These are phyloP conservation scores for Trichothecium sympodiale DNA, from an alignment of 2,329 filamentous ascomycete species.

Conservation along the genomic window DNA sequence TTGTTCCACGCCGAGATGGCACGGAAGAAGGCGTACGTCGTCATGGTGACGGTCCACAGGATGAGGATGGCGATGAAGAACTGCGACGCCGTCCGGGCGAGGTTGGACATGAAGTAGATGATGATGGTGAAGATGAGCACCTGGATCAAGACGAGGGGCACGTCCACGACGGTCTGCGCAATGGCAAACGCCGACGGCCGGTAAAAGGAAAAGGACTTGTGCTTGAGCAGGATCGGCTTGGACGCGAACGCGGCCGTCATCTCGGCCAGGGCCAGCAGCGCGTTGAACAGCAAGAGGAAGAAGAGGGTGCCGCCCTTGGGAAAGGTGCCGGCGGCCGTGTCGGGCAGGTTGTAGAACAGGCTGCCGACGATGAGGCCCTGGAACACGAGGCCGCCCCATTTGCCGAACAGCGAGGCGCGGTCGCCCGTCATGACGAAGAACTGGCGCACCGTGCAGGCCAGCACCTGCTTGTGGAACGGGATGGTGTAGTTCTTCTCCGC, in stretches of 20 bases:
- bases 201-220: constrained; percentile 61
- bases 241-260: constrained; percentile 53
- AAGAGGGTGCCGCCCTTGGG: constrained; percentile 35
- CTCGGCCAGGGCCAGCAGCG: constrained; percentile 64
- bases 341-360: constrained; percentile 60
- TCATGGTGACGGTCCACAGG: constrained; percentile 45
- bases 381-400: constrained; percentile 67
- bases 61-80: constrained; percentile 58
- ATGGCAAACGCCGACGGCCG: constrained; percentile 46
- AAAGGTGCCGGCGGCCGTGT: constrained; percentile 54
- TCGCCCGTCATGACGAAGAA: constrained; percentile 73
- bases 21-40: constrained; percentile 48
- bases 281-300: constrained; percentile 41
- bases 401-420: constrained; percentile 63
- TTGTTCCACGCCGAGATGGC: constrained; percentile 47
- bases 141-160: constrained; percentile 51
- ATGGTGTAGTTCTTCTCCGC: constrained; percentile 65
- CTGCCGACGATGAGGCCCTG: constrained; percentile 68
- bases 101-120: constrained; percentile 68
- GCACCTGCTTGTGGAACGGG: constrained; percentile 61
- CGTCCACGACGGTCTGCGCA: constrained; percentile 46
- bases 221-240: constrained; percentile 57
- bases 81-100: constrained; percentile 53
- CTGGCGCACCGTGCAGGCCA: constrained; percentile 60
- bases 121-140: constrained; percentile 58